A percentile compares a stretch with the other conserved stretches of the same genome.
Evolutionary conservation across 2,329 filamentous ascomycete genomes (phyloP).

Genomic region (Penicillium vulpinum): DNA sequence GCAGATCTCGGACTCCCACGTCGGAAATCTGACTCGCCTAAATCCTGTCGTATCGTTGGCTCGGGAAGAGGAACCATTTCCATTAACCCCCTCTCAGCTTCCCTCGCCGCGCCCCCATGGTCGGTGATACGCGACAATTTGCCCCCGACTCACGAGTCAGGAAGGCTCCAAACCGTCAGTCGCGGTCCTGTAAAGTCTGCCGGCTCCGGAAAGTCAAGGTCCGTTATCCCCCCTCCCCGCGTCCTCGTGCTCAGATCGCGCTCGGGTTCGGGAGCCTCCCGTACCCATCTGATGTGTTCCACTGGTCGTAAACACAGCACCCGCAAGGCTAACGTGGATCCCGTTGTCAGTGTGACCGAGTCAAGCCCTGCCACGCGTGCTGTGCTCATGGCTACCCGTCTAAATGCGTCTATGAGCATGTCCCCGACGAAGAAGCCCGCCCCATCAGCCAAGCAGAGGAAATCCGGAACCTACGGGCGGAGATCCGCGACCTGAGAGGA

Average conservation of each 20-base stretch:
- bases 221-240: constrained; percentile 16
- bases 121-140: constrained; percentile 17
- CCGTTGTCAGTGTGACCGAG: constrained; percentile 37
- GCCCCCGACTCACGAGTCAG: constrained; percentile 25
- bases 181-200: constrained; percentile 41
- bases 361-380: constrained; percentile 42
- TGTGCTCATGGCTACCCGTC: constrained; percentile 43
- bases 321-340: constrained; percentile 17
- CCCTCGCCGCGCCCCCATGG: constrained; percentile 20
- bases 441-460: constrained; percentile 41
- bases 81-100: constrained; percentile 4
- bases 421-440: constrained; percentile 34
- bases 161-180: constrained; percentile 35
- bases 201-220: constrained; percentile 43
- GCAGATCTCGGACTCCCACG: constrained; percentile 33
- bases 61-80: constrained; percentile 15
- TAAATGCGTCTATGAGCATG: constrained; percentile 39
- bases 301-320: not conserved
- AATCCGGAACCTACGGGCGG: constrained; percentile 36
- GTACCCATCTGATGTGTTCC: constrained; percentile 5
- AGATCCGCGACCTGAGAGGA: constrained; percentile 34
- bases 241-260: constrained; percentile 22
- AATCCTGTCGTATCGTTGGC: constrained; percentile 33
- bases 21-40: constrained; percentile 31
- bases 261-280: constrained; percentile 12